Evolutionary conservation across 306 rosid genomes (phyloP), one percentile per base, ranked within the genome.

Genomic region (Acacia crassicarpa): DNA sequence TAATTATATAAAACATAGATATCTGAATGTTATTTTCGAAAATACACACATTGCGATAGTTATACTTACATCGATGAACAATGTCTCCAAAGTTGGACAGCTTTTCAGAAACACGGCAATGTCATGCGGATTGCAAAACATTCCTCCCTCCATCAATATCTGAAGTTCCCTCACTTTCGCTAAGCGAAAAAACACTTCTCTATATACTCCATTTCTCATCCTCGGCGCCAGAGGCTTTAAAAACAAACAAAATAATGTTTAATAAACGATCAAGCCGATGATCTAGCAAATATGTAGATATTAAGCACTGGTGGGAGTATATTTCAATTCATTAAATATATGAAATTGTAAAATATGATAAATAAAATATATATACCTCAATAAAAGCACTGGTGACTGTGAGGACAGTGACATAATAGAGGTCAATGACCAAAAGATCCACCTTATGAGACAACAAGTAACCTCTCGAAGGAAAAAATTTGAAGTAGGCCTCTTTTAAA

Each of bases 111-210:
- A 77, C 40, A 62, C 10, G 44, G 75, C 46, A 82, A 88, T 62
- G 56, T 88, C 89, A 45, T 62, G 65, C 1, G 85, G 86, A 67
- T 83, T 88, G 80, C 89, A 83, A 32, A 73, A 90, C 6, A 32
- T 76, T 9, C 49, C 53, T 8, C 76, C 79, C 2, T 83, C 82
- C 89, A 88, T 83, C 9, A 79, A 25, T 71, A 90, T 11, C n/a
- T 87, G 90, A 59, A 90, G 82, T 20, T 88, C 90, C 83, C 3
- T 76, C 11, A 90, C 43, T 44, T 59, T 74, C 25, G 6, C 4
- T 4, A 88, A 80, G 23, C 23, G 1, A 40, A 67, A 84, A 1
- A 35, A 0, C 14, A 25, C 11, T 20, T 78, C 88, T 35, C 14
- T 35, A 19, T 54, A 65, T 45, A 1, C 0, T 8, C 83, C 82